Percentiles rank a stretch among this genome's conserved stretches.
Evolutionary conservation across 495 filamentous ascomycete species (phyloP).

Genomic region (Ascodesmis nigricans): DNA sequence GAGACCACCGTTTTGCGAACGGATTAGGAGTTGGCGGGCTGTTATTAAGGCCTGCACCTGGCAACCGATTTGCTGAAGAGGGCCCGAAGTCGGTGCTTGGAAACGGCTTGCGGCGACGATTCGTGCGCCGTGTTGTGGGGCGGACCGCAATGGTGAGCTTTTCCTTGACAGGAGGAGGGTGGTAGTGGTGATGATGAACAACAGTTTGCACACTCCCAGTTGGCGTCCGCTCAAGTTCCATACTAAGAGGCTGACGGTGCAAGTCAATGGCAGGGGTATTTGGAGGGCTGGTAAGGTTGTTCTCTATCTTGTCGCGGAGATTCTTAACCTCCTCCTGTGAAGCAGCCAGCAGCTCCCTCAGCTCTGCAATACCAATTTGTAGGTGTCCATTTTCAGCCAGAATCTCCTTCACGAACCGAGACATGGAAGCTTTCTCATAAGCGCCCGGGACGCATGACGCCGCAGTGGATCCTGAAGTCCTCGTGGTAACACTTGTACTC

Average conservation of each 20-base stretch:
- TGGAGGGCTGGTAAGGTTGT: too few species aligned
- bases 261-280: slow-evolving; percentile 36
- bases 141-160: slow-evolving; percentile 28
- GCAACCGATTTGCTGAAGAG: slow-evolving; percentile 21
- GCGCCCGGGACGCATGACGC: not conserved
- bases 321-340: slow-evolving; percentile 88
- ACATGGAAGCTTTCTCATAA: slow-evolving; percentile 36
- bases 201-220: slow-evolving; percentile 56
- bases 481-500: slow-evolving; percentile 40
- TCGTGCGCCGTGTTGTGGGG: slow-evolving; percentile 32
- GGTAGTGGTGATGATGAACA: slow-evolving; percentile 82
- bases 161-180: slow-evolving; percentile 43
- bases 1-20: slow-evolving; percentile 15
- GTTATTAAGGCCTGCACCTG: too few species aligned
- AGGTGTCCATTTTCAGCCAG: slow-evolving; percentile 86
- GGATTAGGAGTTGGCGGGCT: slow-evolving; percentile 10
- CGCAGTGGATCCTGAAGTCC: slow-evolving; percentile 16
- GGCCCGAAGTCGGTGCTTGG: slow-evolving; percentile 37
- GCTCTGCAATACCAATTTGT: slow-evolving; percentile 69
- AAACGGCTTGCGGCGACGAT: slow-evolving; percentile 47
- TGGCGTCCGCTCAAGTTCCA: slow-evolving; percentile 41
- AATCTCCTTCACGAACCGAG: slow-evolving; percentile 86
- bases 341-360: slow-evolving; percentile 72
- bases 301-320: slow-evolving; percentile 60
- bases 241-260: slow-evolving; percentile 34